phyloP scores from a whole-genome alignment of 257 asterid genomes.

The Solanum pinnatisectum region DNA sequence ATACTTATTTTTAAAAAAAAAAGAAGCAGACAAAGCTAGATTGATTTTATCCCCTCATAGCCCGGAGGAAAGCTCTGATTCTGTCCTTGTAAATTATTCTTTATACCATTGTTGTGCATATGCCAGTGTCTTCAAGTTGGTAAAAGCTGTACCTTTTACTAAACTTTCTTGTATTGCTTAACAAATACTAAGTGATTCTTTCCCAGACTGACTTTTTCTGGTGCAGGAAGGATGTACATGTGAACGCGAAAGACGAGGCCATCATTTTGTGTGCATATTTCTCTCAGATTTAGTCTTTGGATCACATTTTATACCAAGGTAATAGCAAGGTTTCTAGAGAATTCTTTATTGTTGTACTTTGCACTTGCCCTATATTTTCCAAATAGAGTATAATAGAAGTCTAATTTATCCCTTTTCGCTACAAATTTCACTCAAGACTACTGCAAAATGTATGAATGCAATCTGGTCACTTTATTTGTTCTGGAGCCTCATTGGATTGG shows the following conservation, averaged over 20 bases:
- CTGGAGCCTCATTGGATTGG: not conserved
- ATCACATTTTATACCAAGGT: not conserved
- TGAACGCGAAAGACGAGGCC: constrained; percentile 24
- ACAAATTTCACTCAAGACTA: not conserved
- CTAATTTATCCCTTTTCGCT: not conserved
- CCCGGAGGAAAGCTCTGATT: not conserved
- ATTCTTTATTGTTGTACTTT: not conserved
- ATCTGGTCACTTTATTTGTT: not conserved
- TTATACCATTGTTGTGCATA: not conserved
- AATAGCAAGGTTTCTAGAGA: not conserved
- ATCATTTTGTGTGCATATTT: constrained; percentile 54
- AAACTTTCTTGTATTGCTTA: not conserved
- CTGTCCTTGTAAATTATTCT: not conserved
- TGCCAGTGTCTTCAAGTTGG: not conserved
- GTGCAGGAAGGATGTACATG: constrained; percentile 73
- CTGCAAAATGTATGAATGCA: not conserved
- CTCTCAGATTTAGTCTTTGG: constrained; percentile 24
- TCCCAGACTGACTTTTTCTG: not conserved
- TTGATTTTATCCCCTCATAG: not conserved
- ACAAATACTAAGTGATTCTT: not conserved
- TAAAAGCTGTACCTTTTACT: not conserved
- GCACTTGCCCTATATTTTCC: not conserved
- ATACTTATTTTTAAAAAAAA: too few relatives aligned
- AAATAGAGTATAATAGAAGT: not conserved
- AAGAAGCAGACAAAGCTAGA: not conserved